These are phyloP conservation scores for Chaetoceros tenuissimus DNA, from an alignment of 108 stramenopile species.

Conservation along the genomic window DNA sequence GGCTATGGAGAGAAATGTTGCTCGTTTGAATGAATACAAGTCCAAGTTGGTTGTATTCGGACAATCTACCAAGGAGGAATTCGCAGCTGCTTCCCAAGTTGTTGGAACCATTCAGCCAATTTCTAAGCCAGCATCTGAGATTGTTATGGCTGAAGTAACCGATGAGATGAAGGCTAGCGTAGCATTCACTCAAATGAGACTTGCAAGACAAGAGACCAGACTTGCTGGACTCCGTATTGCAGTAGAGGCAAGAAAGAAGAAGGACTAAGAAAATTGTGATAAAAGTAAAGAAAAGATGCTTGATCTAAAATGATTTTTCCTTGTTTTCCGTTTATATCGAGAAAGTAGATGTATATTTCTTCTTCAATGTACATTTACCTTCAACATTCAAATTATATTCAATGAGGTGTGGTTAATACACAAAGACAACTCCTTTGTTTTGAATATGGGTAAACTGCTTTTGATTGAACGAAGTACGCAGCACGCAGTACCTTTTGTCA, in stretches of 20 bases:
- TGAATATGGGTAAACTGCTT: too few species aligned
- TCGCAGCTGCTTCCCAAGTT: slow-evolving; percentile 60
- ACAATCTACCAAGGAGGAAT: slow-evolving; percentile 50
- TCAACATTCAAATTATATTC: too few species aligned
- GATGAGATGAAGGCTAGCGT: slow-evolving; percentile 72
- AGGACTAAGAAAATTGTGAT: slow-evolving; percentile 32
- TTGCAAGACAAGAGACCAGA: slow-evolving; percentile 73
- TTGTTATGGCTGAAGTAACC: slow-evolving; percentile 74
- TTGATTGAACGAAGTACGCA: too few species aligned
- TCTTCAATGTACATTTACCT: too few species aligned
- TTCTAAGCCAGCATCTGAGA: slow-evolving; percentile 39
- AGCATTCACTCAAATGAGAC: slow-evolving; percentile 76
- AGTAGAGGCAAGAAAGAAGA: slow-evolving; percentile 73
- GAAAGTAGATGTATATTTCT: too few species aligned
- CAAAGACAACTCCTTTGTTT: too few species aligned
- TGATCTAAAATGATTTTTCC: too few species aligned
- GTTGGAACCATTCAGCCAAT: slow-evolving; percentile 75
- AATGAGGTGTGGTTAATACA: too few species aligned
- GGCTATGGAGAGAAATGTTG: slow-evolving; percentile 79
- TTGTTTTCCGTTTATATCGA: too few species aligned
- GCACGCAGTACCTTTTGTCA: too few species aligned
- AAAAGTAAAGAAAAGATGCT: not conserved
- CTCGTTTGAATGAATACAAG: slow-evolving; percentile 95
- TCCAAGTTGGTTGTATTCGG: slow-evolving; percentile 89
- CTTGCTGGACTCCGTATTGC: slow-evolving; percentile 66